Base-by-base conservation (phyloP, 139 green algal genomes). In the Pseudopediastrum boryanum region DNA sequence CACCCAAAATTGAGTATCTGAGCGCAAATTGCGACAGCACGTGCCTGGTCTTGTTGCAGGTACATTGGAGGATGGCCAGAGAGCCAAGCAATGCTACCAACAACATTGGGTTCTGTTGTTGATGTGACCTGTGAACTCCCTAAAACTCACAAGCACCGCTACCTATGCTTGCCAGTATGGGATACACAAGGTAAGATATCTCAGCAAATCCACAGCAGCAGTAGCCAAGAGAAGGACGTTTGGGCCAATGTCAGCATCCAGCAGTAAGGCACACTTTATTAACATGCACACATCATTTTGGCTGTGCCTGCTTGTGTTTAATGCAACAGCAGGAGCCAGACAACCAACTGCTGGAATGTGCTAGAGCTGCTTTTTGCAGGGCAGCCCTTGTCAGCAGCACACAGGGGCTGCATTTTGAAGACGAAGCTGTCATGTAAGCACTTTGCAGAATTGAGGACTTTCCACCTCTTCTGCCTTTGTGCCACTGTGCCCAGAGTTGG, bases 81-180 rank as follows among this genome's bases (percentile, higher is more conserved):
- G 13, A 58, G 83, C 29, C 46, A 75, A 41, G 35, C 41, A 27
- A 67, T 79, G 78, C 71, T 94, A 41, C 89, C 89, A 38, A 48
- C 80, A 6, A 83, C 16, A 42, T 51, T 84, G 16, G 75, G 75
- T 6, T 85, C 89, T 3, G 83, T 94, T 35, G 48, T 94, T 27
- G 90, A 94, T 50, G 83, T 90, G 36, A 94, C 90, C 0, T 94
- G 88, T 51, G 90, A 94, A 85, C 85, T 94, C 50, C 90, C 90
- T 2, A 75, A 84, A 33, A 78, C 81, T 1, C 64, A 71, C 64
- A 70, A 64, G 7, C 73, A 76, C 12, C 31, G 46, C 21, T 94
- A 94, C 65, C 68, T 89, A 7, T 70, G 61, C 27, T 67, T 93
- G 39, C 78, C 85, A 1, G 82, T 79, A 42, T 94, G 90, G 87